Conservation (phyloP, 73 alveolate genomes). For the Tetrahymena thermophila region DNA sequence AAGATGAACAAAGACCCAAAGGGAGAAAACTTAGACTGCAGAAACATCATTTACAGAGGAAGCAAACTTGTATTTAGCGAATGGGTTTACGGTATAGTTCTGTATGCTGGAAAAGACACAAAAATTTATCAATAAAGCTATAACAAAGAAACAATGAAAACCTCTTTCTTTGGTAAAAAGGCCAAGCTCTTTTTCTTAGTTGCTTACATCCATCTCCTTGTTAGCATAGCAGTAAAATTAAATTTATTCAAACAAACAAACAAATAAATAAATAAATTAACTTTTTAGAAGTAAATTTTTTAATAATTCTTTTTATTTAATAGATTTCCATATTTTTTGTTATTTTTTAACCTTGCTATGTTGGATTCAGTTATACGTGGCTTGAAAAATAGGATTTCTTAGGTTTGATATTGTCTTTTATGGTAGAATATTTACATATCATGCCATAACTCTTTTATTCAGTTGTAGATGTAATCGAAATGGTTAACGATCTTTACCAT, state of each 20-base stretch:
- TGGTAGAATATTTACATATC: not conserved
- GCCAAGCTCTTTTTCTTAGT: not conserved
- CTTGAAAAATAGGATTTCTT: not conserved
- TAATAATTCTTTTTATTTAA: not conserved
- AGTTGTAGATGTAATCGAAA: not conserved
- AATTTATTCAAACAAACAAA: not conserved
- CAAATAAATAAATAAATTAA: too few species aligned
- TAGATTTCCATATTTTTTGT: not conserved
- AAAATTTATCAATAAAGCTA: not conserved
- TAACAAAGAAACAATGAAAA: not conserved
- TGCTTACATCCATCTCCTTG: not conserved
- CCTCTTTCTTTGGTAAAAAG: not conserved
- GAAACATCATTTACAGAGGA: slow-evolving; percentile 20
- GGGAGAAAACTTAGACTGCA: slow-evolving; percentile 5
- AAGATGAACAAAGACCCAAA: slow-evolving; percentile 39
- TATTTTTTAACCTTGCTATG: not conserved
- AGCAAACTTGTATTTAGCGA: not conserved
- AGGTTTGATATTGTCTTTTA: not conserved
- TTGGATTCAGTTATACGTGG: not conserved
- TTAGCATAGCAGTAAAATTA: not conserved
- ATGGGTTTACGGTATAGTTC: not conserved
- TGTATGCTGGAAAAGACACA: not conserved
- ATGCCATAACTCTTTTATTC: not conserved
- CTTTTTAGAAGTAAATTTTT: not conserved
- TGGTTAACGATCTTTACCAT: not conserved